Conservation (phyloP, 805 yeast genomes). For the Lachancea thermotolerans region DNA sequence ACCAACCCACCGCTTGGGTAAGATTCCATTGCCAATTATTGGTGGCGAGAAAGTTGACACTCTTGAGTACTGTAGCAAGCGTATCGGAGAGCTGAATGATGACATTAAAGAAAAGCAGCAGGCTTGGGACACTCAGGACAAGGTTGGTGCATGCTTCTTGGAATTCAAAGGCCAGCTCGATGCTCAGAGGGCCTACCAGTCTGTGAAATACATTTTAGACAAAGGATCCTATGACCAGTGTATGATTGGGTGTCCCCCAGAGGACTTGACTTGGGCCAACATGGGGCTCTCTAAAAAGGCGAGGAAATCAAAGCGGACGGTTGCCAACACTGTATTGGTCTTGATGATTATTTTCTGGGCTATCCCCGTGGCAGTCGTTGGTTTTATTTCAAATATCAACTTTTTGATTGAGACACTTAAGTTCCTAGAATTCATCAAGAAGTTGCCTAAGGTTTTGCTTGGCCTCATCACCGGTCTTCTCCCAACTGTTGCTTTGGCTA, state of each 20-base stretch:
- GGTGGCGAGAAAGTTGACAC: constrained; percentile 84
- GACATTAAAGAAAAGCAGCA: constrained; percentile 56
- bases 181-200: constrained; percentile 83
- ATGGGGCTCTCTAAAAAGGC: constrained; percentile 49
- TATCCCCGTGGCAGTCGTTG: constrained; percentile 96
- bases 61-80: constrained; percentile 61
- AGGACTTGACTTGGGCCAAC: constrained; percentile 81
- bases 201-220: constrained; percentile 51
- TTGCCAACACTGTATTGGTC: constrained; percentile 60
- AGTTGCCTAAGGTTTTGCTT: constrained; percentile 59
- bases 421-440: constrained; percentile 68
- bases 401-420: constrained; percentile 63
- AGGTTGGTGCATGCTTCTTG: constrained; percentile 64
- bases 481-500: constrained; percentile 74
- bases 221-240: constrained; percentile 38
- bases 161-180: constrained; percentile 81
- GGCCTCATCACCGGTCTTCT: constrained; percentile 85
- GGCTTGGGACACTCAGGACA: constrained; percentile 43
- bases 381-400: constrained; percentile 82
- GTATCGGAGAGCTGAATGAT: constrained; percentile 59
- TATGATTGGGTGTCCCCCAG: constrained; percentile 64
- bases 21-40: constrained; percentile 37
- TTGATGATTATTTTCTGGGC: constrained; percentile 83
- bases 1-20: constrained; percentile 70
- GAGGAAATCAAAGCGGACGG: constrained; percentile 49